phyloP scores from a whole-genome alignment of 2,329 filamentous ascomycete species.

The Venturia asperata region DNA sequence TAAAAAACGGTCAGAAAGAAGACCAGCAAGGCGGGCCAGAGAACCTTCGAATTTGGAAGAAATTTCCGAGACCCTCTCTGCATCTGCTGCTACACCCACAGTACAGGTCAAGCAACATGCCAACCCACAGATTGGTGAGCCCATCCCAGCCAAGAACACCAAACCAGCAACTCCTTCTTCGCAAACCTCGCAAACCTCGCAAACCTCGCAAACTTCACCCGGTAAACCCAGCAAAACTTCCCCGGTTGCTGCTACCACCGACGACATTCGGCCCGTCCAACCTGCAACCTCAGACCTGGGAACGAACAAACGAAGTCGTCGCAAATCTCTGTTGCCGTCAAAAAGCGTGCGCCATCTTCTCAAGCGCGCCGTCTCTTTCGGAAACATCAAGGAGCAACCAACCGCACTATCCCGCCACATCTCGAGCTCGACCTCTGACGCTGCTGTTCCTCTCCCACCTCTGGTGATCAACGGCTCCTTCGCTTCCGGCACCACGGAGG shows the following conservation, averaged over 20 bases:
- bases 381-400: background rate
- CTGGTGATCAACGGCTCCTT: background rate
- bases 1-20: background rate
- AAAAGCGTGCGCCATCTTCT: constrained; percentile 3
- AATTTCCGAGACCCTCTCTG: background rate
- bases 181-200: background rate
- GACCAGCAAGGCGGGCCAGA: constrained; percentile 7
- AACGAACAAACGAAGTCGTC: background rate
- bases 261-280: background rate
- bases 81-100: background rate
- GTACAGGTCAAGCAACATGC: background rate
- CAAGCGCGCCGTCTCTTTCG: background rate
- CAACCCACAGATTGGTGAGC: background rate
- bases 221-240: background rate
- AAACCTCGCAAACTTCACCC: background rate
- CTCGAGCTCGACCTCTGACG: background rate
- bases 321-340: background rate
- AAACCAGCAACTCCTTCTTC: background rate
- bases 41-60: background rate
- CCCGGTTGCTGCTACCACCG: background rate
- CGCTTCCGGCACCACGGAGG: background rate
- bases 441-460: background rate
- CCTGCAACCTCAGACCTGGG: background rate
- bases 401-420: background rate
- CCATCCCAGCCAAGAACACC: background rate